phyloP scores from a whole-genome alignment of 208 protist genomes.

The Crithidia brevicula region DNA sequence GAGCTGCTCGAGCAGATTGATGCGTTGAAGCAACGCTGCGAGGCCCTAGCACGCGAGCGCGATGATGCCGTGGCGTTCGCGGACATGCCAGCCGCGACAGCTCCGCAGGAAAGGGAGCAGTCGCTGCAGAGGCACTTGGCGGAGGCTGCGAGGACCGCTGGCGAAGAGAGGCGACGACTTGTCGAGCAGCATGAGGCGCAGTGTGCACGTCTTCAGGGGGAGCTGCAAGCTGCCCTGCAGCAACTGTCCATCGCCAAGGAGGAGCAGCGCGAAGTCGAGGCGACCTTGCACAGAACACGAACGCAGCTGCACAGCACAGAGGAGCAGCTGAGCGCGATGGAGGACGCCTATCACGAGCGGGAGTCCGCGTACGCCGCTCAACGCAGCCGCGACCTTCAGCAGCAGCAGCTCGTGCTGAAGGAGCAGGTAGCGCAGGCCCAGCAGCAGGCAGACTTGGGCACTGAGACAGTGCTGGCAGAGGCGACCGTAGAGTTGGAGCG shows the following conservation, averaged over 20 bases:
- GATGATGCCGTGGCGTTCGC: constrained; percentile 30
- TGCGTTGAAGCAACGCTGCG: constrained; percentile 53
- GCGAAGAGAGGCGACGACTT: constrained; percentile 4
- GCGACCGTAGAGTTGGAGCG: constrained; percentile 45
- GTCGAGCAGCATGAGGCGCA: constrained; percentile 16
- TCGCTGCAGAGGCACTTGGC: background rate
- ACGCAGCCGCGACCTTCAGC: constrained; percentile 30
- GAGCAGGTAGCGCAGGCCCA: constrained; percentile 15
- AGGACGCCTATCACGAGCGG: constrained; percentile 12
- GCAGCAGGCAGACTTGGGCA: constrained; percentile 32
- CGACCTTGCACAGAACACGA: constrained; percentile 19
- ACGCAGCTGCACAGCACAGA: constrained; percentile 21
- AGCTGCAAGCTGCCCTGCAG: constrained; percentile 25
- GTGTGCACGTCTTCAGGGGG: constrained; percentile 26
- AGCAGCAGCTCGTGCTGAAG: constrained; percentile 8
- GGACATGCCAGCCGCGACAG: background rate
- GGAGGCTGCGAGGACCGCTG: background rate
- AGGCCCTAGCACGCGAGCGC: constrained; percentile 54
- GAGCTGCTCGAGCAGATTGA: constrained; percentile 78
- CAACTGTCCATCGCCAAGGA: constrained; percentile 8
- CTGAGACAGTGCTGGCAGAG: constrained; percentile 32
- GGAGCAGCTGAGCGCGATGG: constrained; percentile 18
- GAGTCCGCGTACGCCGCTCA: constrained; percentile 18
- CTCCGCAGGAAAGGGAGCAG: background rate
- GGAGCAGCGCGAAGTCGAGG: constrained; percentile 22